Percentiles rank a stretch among this genome's conserved stretches.
phyloP scores from a whole-genome alignment of 495 filamentous ascomycete genomes.

The Talaromyces trachyspermus region DNA sequence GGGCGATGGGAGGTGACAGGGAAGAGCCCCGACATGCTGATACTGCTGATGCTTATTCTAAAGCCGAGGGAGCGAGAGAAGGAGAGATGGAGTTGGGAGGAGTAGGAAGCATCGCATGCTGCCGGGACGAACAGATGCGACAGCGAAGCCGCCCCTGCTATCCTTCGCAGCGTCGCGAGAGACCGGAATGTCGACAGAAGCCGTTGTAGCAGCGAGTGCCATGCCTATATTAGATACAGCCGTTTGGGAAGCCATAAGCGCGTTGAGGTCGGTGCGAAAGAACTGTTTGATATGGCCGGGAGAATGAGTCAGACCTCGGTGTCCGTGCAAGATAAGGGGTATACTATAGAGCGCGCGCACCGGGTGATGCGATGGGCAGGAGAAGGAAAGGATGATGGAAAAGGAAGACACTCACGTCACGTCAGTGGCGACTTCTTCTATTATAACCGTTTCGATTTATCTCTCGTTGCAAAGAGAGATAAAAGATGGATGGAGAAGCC shows the following conservation, averaged over 20 bases:
- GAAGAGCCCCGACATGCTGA: slow-evolving; percentile 26
- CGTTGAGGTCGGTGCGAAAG: neutral
- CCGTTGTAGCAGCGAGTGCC: slow-evolving; percentile 57
- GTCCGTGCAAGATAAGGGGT: slow-evolving; percentile 6
- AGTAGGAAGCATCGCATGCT: slow-evolving; percentile 65
- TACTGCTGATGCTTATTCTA: slow-evolving; percentile 30
- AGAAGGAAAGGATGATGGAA: neutral
- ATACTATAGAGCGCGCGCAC: slow-evolving; percentile 3
- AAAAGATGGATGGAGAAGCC: neutral
- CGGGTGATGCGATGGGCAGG: slow-evolving; percentile 1
- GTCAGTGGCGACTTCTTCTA: slow-evolving; percentile 5
- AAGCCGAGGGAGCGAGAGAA: slow-evolving; percentile 75
- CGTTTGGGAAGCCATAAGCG: slow-evolving; percentile 43
- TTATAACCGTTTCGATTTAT: neutral
- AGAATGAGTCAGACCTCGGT: slow-evolving; percentile 5
- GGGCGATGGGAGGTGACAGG: slow-evolving; percentile 44
- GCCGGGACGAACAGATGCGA: slow-evolving; percentile 50
- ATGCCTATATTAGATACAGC: slow-evolving; percentile 51
- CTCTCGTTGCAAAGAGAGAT: neutral
- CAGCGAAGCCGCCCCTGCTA: slow-evolving; percentile 54
- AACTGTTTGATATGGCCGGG: neutral
- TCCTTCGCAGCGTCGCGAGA: slow-evolving; percentile 33
- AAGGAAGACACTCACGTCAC: slow-evolving; percentile 8
- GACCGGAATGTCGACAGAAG: slow-evolving; percentile 66
- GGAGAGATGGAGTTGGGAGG: slow-evolving; percentile 96